These are phyloP conservation scores for Chrysanthemum makinoi DNA, from an alignment of 129 eudicot genomes.

Conservation along the genomic window DNA sequence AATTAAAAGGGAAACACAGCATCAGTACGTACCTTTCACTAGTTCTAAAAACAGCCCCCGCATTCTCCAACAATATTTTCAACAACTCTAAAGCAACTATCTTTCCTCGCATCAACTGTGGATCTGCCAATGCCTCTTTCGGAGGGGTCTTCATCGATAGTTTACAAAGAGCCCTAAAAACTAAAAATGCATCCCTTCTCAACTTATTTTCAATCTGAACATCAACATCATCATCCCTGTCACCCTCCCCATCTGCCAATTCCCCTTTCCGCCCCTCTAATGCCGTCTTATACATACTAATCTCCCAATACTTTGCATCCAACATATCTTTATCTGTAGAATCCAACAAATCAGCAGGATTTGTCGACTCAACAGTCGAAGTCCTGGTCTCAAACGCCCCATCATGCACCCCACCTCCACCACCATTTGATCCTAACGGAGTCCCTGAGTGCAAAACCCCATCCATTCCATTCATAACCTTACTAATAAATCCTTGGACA, in stretches of 20 bases:
- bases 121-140: slow-evolving; percentile 82
- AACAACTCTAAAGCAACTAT: slow-evolving; percentile 94
- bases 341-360: slow-evolving; percentile 97
- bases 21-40: slow-evolving; percentile 70
- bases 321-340: slow-evolving; percentile 98
- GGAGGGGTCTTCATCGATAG: slow-evolving; percentile 99
- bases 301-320: slow-evolving; percentile 99
- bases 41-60: slow-evolving; percentile 94
- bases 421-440: slow-evolving; percentile 26
- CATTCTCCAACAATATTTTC: slow-evolving; percentile 94
- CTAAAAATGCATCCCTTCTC: slow-evolving; percentile 92
- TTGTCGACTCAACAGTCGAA: slow-evolving; percentile 80
- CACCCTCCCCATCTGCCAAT: slow-evolving; percentile 79
- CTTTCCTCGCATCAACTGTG: slow-evolving; percentile 87
- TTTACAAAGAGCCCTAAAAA: slow-evolving; percentile 93
- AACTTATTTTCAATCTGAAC: slow-evolving; percentile 95
- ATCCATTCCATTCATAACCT: slow-evolving; percentile 88
- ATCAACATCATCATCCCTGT: slow-evolving; percentile 88
- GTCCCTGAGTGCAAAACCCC: slow-evolving; percentile 74
- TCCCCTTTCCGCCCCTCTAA: slow-evolving; percentile 97
- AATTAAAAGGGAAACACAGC: slow-evolving; percentile 6
- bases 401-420: slow-evolving; percentile 55
- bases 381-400: slow-evolving; percentile 91
- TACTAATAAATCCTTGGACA: slow-evolving; percentile 94
- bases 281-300: slow-evolving; percentile 97